A percentile compares a stretch with the other conserved stretches of the same genome.
Conservation (phyloP, 2,329 filamentous ascomycete genomes). For the Sclerotinia nivalis region DNA sequence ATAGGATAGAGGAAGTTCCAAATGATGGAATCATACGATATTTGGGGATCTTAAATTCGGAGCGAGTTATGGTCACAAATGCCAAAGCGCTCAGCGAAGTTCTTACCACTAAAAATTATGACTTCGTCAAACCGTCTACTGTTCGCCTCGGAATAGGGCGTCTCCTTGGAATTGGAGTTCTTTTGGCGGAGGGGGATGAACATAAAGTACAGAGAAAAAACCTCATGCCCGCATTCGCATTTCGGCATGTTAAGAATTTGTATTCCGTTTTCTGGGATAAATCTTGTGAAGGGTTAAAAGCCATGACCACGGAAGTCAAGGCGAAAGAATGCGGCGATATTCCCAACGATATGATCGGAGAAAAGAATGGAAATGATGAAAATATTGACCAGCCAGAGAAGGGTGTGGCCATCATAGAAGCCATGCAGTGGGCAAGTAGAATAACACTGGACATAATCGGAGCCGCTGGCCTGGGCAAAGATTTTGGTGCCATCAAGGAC, state of each 20-base stretch:
- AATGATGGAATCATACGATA: constrained; percentile 72
- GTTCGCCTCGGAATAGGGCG: constrained; percentile 58
- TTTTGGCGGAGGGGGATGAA: constrained; percentile 87
- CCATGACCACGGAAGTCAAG: constrained; percentile 57
- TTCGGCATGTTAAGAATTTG: constrained; percentile 79
- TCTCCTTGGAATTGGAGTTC: constrained; percentile 68
- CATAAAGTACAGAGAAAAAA: constrained; percentile 81
- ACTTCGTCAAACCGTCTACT: constrained; percentile 63
- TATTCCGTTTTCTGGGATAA: constrained; percentile 86
- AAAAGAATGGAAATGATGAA: background rate
- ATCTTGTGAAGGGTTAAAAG: constrained; percentile 63
- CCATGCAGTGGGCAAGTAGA: constrained; percentile 64
- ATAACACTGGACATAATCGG: constrained; percentile 77
- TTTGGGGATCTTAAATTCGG: constrained; percentile 60
- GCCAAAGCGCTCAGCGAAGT: constrained; percentile 70
- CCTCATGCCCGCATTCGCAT: constrained; percentile 81
- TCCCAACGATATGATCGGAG: constrained; percentile 22
- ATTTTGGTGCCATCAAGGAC: constrained; percentile 67
- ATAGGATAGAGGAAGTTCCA: constrained; percentile 58
- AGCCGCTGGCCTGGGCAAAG: constrained; percentile 67
- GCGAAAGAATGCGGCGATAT: constrained; percentile 45
- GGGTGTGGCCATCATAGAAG: constrained; percentile 52
- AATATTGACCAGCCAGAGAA: constrained; percentile 23
- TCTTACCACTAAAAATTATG: constrained; percentile 67
- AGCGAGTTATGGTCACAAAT: constrained; percentile 61